Percentiles rank a stretch among this genome's conserved stretches.
Conservation (phyloP, 768 basidiomycete species). For the Lepiota brunneoincarnata region DNA sequence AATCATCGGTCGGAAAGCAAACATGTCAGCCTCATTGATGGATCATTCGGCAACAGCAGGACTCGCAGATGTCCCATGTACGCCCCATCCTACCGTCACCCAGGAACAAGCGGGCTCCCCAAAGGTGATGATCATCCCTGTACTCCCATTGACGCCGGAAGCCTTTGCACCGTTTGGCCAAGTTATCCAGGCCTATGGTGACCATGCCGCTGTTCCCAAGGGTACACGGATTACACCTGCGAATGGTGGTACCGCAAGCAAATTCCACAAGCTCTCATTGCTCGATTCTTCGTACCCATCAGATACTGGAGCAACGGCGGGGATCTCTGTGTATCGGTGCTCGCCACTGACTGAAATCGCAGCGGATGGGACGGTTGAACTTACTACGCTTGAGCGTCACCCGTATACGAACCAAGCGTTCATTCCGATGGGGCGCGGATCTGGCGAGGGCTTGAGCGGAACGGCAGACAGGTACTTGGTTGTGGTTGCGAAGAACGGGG, state of each 20-base stretch:
- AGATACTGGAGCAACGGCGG: constrained; percentile 53
- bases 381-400: constrained; percentile 87
- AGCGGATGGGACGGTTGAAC: constrained; percentile 46
- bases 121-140: constrained; percentile 39
- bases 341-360: constrained; percentile 47
- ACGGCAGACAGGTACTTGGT: constrained; percentile 69
- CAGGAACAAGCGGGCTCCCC: neutral
- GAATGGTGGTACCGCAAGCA: constrained; percentile 87
- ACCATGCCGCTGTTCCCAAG: constrained; percentile 63
- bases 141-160: constrained; percentile 75
- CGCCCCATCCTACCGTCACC: neutral
- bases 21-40: constrained; percentile 5
- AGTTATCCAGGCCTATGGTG: constrained; percentile 85
- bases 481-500: constrained; percentile 79
- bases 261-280: constrained; percentile 90
- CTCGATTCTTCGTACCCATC: constrained; percentile 64
- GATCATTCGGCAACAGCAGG: neutral
- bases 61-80: neutral
- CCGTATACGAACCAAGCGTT: constrained; percentile 89
- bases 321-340: constrained; percentile 84
- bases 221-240: constrained; percentile 73
- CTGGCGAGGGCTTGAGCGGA: constrained; percentile 44
- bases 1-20: constrained; percentile 58
- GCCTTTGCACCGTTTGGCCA: constrained; percentile 88
- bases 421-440: constrained; percentile 82